A percentile compares a stretch with the other conserved stretches of the same genome.
Evolutionary conservation across 2,329 filamentous ascomycete genomes (phyloP).

Genomic region (Beauveria pseudobassiana): DNA sequence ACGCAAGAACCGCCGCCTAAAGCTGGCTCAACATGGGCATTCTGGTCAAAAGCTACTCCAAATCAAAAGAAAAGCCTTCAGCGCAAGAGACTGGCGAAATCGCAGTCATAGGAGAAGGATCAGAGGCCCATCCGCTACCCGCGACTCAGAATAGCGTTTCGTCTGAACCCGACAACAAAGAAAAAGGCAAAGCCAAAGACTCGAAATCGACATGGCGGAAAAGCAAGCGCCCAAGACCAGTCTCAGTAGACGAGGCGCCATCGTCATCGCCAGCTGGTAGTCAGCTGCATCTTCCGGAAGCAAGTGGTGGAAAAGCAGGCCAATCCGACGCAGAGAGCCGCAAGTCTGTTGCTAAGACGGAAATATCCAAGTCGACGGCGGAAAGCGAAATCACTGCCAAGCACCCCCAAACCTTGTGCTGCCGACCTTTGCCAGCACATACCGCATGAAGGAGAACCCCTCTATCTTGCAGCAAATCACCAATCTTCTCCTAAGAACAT

Average conservation of each 20-base stretch:
- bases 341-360: slow-evolving; percentile 16
- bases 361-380: slow-evolving; percentile 22
- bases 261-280: slow-evolving; percentile 24
- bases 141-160: slow-evolving; percentile 38
- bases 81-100: slow-evolving; percentile 41
- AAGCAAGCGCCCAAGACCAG: slow-evolving; percentile 38
- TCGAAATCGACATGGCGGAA: slow-evolving; percentile 31
- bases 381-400: slow-evolving; percentile 40
- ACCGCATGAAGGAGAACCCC: slow-evolving; percentile 57
- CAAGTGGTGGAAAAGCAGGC: slow-evolving; percentile 11
- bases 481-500: slow-evolving; percentile 47
- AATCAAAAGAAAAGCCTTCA: slow-evolving; percentile 25
- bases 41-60: slow-evolving; percentile 61
- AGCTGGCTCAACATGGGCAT: slow-evolving; percentile 66
- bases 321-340: slow-evolving; percentile 15
- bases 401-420: slow-evolving; percentile 55
- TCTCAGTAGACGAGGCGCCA: slow-evolving; percentile 40
- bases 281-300: slow-evolving; percentile 17
- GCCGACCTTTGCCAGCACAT: slow-evolving; percentile 63
- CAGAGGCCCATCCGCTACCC: slow-evolving; percentile 46
- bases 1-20: slow-evolving; percentile 32
- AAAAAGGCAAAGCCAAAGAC: slow-evolving; percentile 24
- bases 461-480: slow-evolving; percentile 63
- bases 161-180: slow-evolving; percentile 23
- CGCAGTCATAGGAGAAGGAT: slow-evolving; percentile 49